A percentile compares a stretch with the other conserved stretches of the same genome.
Conservation (phyloP, 805 yeast genomes). For the Kluyveromyces starmeri region DNA sequence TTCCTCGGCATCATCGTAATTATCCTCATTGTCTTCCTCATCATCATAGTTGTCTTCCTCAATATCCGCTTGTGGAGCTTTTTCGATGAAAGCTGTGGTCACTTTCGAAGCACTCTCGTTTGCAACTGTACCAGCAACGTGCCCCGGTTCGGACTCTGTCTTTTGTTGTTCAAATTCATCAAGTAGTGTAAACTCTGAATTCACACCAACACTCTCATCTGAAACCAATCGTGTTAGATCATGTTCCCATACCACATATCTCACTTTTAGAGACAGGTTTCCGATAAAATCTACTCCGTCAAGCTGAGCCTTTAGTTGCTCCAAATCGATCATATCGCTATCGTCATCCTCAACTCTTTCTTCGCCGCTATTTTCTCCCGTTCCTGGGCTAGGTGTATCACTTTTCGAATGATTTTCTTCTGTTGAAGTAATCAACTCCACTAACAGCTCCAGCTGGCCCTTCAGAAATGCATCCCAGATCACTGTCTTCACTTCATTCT, state of each 20-base stretch:
- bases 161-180: too few relatives aligned
- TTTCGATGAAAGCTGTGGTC: too few relatives aligned
- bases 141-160: too few relatives aligned
- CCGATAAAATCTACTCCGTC: slow-evolving; percentile 41
- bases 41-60: slow-evolving; percentile 17
- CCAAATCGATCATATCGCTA: slow-evolving; percentile 28
- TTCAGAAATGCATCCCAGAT: slow-evolving; percentile 41
- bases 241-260: slow-evolving; percentile 66
- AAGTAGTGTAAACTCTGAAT: too few relatives aligned
- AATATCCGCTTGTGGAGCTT: too few relatives aligned
- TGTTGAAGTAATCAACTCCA: slow-evolving; percentile 13
- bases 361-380: too few relatives aligned
- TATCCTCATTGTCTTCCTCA: slow-evolving; percentile 31
- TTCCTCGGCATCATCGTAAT: slow-evolving; percentile 18
- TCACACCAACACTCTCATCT: too few relatives aligned
- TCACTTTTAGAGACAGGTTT: slow-evolving; percentile 51
- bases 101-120: too few relatives aligned
- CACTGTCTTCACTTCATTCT: slow-evolving; percentile 14
- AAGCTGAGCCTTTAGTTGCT: slow-evolving; percentile 32
- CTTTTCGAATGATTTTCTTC: neutral
- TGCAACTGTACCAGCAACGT: too few relatives aligned
- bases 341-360: slow-evolving; percentile 7
- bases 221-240: slow-evolving; percentile 40
- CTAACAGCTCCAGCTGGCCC: slow-evolving; percentile 24
- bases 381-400: neutral